Evolutionary conservation across 371 early-diverging fungal species (phyloP).

Genomic region (Synchytrium microbalum): DNA sequence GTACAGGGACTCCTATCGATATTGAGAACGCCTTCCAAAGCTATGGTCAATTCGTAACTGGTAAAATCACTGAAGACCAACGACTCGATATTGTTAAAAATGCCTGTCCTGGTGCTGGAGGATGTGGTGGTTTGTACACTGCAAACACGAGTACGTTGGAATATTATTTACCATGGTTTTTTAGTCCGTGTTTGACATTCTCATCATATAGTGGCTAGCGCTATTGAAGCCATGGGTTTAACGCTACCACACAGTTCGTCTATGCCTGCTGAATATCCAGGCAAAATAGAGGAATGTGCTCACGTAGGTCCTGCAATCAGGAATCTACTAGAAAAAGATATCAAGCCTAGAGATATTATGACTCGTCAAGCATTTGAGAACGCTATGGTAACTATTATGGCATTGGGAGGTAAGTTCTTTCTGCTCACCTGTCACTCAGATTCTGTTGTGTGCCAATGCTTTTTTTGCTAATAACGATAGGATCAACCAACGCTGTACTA

Average conservation of each 20-base stretch:
- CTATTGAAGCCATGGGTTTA: conserved; percentile 96
- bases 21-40: conserved; percentile 93
- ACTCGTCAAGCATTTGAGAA: conserved; percentile 89
- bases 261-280: conserved; percentile 76
- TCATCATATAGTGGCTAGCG: conserved; percentile 74
- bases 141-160: conserved; percentile 83
- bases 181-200: background rate
- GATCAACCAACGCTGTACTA: conserved; percentile 94
- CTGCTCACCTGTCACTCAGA: background rate
- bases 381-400: conserved; percentile 84
- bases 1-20: conserved; percentile 62
- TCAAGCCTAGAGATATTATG: conserved; percentile 90
- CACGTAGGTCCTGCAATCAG: conserved; percentile 76
- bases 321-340: conserved; percentile 74
- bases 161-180: background rate
- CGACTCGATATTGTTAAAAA: conserved; percentile 77
- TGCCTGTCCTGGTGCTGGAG: conserved; percentile 94
- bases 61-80: conserved; percentile 77
- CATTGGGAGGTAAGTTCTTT: conserved; percentile 63
- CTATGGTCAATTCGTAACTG: conserved; percentile 86
- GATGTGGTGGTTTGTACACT: conserved; percentile 96
- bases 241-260: conserved; percentile 89
- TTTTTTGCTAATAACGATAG: conserved; percentile 26
- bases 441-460: background rate
- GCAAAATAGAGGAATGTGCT: conserved; percentile 81